Base-by-base conservation (phyloP, 768 basidiomycete genomes). In the Naganishia friedmannii region DNA sequence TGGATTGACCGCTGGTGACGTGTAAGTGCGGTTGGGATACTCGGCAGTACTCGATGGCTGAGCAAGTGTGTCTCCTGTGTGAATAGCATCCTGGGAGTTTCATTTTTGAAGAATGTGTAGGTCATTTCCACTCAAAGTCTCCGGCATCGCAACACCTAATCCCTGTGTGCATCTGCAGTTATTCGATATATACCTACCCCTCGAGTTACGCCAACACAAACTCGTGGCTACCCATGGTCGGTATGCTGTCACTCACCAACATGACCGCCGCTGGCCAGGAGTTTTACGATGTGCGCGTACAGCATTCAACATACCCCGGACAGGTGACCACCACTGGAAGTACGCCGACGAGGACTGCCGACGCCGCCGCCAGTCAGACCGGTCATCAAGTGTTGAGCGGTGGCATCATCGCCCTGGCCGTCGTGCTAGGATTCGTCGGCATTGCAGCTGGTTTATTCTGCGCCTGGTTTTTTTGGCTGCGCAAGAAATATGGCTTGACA, bases 391-490 rank as follows among this genome's bases (percentile, higher is more conserved):
- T 72, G 21, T 71, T 76, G 8, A 74, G 73, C 5, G 74, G 76
- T 7, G 76, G 76, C 7, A 75, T 77, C 19, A 78, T 80, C 32
- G 76, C 76, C 0, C 74, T 72, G 15, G 66, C 70, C 15, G 73
- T 72, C 34, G 73, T 80, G 15, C 73, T 77, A 0, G 79, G 77
- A 0, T 78, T 78, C 66, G 75, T 80, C 63, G 74, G 77, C 17
- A 19, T 80, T 12, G 78, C 79, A 0, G 77, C 76, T 3, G 77
- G 65, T 8, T 67, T 74, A 15, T 80, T 80, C 71, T 76, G 77
- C 58, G 78, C 77, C 28, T 80, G 79, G 79, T 80, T 76, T 73
- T 80, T 80, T 72, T 80, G 77, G 77, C 74, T 77, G 8, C 73
- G 78, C 32, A 57, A 76, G 34, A 78, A 78, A 51, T 74, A 74